A percentile compares a stretch with the other conserved stretches of the same genome.
phyloP scores from a whole-genome alignment of 2,329 filamentous ascomycete genomes.

The Fusarium staphyleae region DNA sequence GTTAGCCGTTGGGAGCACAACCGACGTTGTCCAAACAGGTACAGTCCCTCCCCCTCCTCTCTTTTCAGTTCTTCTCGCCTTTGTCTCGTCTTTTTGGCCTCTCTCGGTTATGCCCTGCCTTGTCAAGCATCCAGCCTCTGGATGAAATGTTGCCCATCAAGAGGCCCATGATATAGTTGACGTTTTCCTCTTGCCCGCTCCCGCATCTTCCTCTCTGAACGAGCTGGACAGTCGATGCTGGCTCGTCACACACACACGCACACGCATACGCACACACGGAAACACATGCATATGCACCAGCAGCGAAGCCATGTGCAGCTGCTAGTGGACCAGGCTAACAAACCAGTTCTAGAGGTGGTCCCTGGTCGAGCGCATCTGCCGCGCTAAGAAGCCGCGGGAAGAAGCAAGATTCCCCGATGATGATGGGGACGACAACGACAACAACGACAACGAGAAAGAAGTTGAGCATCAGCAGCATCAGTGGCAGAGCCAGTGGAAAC shows the following conservation, averaged over 20 bases:
- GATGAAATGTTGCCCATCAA: constrained; percentile 8
- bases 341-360: neutral
- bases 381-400: constrained; percentile 2
- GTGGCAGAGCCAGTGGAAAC: neutral
- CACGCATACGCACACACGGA: neutral
- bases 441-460: constrained; percentile 26
- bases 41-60: neutral
- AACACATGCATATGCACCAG: constrained; percentile 12
- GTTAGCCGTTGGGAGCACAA: constrained; percentile 19
- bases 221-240: constrained; percentile 10
- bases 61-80: neutral
- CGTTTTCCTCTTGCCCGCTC: constrained; percentile 11
- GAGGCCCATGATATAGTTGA: neutral
- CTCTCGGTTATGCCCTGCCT: neutral
- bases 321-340: constrained; percentile 18
- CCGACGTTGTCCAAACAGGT: constrained; percentile 29
- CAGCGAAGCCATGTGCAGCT: constrained; percentile 1
- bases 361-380: constrained; percentile 4
- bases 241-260: constrained; percentile 9
- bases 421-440: constrained; percentile 1
- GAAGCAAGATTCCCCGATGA: neutral
- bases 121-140: neutral
- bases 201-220: constrained; percentile 17
- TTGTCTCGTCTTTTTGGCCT: neutral
- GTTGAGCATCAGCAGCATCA: constrained; percentile 29